A percentile compares a stretch with the other conserved stretches of the same genome.
phyloP scores from a whole-genome alignment of 2,329 filamentous ascomycete genomes.

The Beauveria medogensis region DNA sequence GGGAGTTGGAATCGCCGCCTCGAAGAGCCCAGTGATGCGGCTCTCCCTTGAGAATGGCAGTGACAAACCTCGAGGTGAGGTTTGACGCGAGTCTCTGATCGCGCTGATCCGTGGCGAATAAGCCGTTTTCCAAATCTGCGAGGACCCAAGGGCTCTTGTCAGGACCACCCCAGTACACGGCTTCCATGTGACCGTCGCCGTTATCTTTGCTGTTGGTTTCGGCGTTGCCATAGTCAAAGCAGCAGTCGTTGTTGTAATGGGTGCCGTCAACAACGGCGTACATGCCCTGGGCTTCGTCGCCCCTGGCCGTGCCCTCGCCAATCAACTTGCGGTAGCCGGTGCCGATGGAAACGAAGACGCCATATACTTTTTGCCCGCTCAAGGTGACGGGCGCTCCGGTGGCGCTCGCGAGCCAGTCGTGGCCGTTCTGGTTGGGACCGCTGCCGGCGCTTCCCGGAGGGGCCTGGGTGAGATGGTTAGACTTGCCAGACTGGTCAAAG shows the following conservation, averaged over 20 bases:
- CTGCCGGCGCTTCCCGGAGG: slow-evolving; percentile 45
- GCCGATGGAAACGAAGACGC: slow-evolving; percentile 53
- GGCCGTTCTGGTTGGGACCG: slow-evolving; percentile 48
- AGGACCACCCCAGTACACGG: slow-evolving; percentile 57
- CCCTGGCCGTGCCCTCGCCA: slow-evolving; percentile 42
- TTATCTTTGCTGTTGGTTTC: slow-evolving; percentile 44
- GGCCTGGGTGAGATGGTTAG: slow-evolving; percentile 56
- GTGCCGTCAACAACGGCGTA: slow-evolving; percentile 53
- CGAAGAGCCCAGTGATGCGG: slow-evolving; percentile 51
- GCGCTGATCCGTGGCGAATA: slow-evolving; percentile 48
- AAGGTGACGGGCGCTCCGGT: slow-evolving; percentile 53
- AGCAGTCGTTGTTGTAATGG: slow-evolving; percentile 50
- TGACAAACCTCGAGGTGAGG: slow-evolving; percentile 48
- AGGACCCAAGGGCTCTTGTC: slow-evolving; percentile 59
- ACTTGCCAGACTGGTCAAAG: slow-evolving; percentile 56
- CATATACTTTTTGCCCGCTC: slow-evolving; percentile 54
- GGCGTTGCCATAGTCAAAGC: slow-evolving; percentile 51
- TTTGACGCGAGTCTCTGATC: slow-evolving; percentile 46
- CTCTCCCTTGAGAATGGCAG: slow-evolving; percentile 47
- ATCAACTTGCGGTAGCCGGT: slow-evolving; percentile 56
- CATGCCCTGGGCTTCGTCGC: slow-evolving; percentile 50
- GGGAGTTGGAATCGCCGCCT: slow-evolving; percentile 47
- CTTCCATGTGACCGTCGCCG: slow-evolving; percentile 60
- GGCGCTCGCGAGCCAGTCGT: slow-evolving; percentile 52
- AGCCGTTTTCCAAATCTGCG: slow-evolving; percentile 60